phyloP scores from a whole-genome alignment of 2,329 filamentous ascomycete genomes.

The Monilinia laxa region DNA sequence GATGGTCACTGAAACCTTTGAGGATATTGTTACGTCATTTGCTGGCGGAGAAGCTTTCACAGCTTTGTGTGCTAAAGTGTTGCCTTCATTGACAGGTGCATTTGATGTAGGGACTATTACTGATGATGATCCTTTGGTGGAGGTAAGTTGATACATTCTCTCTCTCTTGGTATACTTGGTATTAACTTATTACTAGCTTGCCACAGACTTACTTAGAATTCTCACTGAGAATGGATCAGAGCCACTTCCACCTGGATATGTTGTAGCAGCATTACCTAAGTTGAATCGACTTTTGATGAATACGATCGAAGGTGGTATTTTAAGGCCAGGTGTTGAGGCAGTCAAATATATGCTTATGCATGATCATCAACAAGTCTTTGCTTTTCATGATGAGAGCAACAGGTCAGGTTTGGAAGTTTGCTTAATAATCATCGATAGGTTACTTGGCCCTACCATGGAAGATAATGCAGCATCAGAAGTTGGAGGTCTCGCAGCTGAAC shows the following conservation, averaged over 20 bases:
- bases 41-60: slow-evolving; percentile 69
- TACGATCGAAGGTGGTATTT: slow-evolving; percentile 81
- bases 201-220: slow-evolving; percentile 78
- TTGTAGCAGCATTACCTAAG: slow-evolving; percentile 83
- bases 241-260: slow-evolving; percentile 83
- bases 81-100: slow-evolving; percentile 83
- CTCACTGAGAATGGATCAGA: slow-evolving; percentile 80
- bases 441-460: slow-evolving; percentile 80
- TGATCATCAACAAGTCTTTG: slow-evolving; percentile 85
- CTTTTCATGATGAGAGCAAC: slow-evolving; percentile 77
- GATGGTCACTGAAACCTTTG: slow-evolving; percentile 86
- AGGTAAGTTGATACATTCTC: slow-evolving; percentile 48
- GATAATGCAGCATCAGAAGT: slow-evolving; percentile 96
- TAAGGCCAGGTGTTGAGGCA: slow-evolving; percentile 81
- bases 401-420: slow-evolving; percentile 86
- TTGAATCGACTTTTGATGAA: slow-evolving; percentile 78
- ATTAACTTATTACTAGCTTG: slow-evolving; percentile 53
- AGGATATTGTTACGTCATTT: slow-evolving; percentile 74
- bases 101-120: slow-evolving; percentile 87
- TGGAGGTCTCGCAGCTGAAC: slow-evolving; percentile 85
- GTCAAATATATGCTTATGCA: slow-evolving; percentile 88
- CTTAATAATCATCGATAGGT: slow-evolving; percentile 85
- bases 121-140: slow-evolving; percentile 79
- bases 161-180: slow-evolving; percentile 3
- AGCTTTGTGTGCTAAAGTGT: slow-evolving; percentile 77